Evolutionary conservation across 495 filamentous ascomycete species (phyloP), one percentile per base, ranked within the genome.

Genomic region (Penicillium bialowiezense): DNA sequence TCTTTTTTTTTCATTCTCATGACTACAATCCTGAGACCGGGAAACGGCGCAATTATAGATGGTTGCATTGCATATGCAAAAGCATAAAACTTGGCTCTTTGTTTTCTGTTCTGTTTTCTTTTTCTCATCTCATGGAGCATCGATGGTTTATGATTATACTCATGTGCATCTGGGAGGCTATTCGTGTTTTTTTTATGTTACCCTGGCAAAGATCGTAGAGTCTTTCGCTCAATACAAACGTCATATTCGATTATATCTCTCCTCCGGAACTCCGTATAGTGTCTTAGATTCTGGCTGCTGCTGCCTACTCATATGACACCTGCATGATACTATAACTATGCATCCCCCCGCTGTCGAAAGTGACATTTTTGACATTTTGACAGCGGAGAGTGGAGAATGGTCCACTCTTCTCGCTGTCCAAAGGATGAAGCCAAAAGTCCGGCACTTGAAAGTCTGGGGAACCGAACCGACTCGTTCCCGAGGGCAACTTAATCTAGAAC

Each of bases 141-240:
- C 58, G 44, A 63, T 44, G 57, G 54, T 55, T 59, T 51, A 62
- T 52, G 58, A 60, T 60, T 50, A 65, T 61, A 65, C 58, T 64
- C 54, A 69, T 65, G 41, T 51, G 70, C 70, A 73, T 73, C 64
- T 65, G 64, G 66, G 70, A 67, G 68, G 70, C 40, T 62, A 39
- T 62, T 62, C 67, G 59, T 63, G 37, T 55, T 54, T 60, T 55
- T 46, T 43, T 54, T 12, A 37, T 40, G 8, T 28, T 36, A n/a
- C 15, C 37, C 15, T 20, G 36, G 44, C 44, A 21, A 40, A 41
- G 12, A 37, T 51, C 13, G 23, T 26, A 26, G 23, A 26, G 23
- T 26, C 23, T 26, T 26, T 55, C 29, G 49, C 29, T 47, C 52
- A 53, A 59, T 59, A 56, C 56, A 14, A 56, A 56, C 54, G 41